These are phyloP conservation scores for Trichocladium uniseriatum DNA, from an alignment of 495 filamentous ascomycete genomes.

Conservation along the genomic window DNA sequence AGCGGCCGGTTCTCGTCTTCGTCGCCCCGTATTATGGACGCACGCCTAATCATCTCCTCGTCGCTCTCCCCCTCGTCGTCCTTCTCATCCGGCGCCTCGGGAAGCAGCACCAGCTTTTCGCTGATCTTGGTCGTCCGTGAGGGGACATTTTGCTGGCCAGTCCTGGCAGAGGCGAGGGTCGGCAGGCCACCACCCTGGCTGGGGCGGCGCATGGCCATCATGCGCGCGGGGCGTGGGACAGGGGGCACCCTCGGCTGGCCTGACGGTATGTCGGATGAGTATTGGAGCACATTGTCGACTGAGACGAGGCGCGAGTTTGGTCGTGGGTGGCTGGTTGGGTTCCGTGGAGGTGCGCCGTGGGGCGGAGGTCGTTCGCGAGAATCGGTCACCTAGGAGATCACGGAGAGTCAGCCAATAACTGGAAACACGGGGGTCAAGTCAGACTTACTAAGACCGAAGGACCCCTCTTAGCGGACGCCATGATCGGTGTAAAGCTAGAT, in stretches of 20 bases:
- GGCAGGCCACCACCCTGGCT: conserved; percentile 29
- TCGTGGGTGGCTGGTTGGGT: conserved; percentile 10
- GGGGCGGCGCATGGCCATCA: conserved; percentile 36
- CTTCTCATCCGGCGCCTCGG: conserved; percentile 61
- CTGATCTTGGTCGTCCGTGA: conserved; percentile 83
- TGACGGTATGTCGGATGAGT: conserved; percentile 89
- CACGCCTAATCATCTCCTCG: conserved; percentile 32
- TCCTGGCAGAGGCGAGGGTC: conserved; percentile 35
- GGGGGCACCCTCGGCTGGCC: conserved; percentile 77
- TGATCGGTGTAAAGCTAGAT: conserved; percentile 1
- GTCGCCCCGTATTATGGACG: conserved; percentile 37
- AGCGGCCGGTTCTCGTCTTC: conserved; percentile 60
- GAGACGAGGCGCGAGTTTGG: conserved; percentile 72
- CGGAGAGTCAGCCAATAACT: neutral
- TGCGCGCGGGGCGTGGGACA: conserved; percentile 44
- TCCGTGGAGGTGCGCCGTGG: conserved; percentile 15
- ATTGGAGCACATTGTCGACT: conserved; percentile 91
- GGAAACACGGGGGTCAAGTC: neutral
- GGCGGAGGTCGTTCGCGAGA: conserved; percentile 24
- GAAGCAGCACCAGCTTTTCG: conserved; percentile 91
- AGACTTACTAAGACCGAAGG: conserved; percentile 29
- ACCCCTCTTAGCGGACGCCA: conserved; percentile 28
- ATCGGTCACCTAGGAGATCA: conserved; percentile 27
- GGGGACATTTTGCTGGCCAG: conserved; percentile 67
- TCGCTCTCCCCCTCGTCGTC: conserved; percentile 46